Conservation (phyloP, 2,329 filamentous ascomycete species). For the Sporothrix phasma region DNA sequence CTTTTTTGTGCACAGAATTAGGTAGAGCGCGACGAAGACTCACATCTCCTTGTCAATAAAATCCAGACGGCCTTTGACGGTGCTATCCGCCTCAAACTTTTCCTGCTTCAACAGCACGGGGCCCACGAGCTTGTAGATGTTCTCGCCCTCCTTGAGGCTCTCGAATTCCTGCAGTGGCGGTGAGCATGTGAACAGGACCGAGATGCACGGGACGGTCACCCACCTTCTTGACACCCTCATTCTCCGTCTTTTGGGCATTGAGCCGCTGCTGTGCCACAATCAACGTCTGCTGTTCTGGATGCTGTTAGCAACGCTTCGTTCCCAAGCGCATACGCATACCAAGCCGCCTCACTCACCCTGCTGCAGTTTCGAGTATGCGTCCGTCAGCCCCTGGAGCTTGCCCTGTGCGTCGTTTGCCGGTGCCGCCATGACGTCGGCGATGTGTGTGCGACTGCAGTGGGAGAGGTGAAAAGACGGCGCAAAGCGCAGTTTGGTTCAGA, state of each 20-base stretch:
- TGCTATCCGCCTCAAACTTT: conserved; percentile 77
- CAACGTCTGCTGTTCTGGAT: conserved; percentile 63
- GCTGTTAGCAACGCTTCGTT: no score
- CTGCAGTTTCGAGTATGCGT: conserved; percentile 81
- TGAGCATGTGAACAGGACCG: not conserved
- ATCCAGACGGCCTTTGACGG: conserved; percentile 80
- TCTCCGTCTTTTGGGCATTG: conserved; percentile 90
- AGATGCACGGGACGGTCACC: not conserved
- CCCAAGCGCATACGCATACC: no score
- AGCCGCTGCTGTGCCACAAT: conserved; percentile 80
- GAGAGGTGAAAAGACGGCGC: not conserved
- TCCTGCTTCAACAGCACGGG: conserved; percentile 94
- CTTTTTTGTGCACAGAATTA: not conserved
- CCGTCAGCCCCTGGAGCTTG: conserved; percentile 69
- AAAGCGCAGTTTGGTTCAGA: not conserved
- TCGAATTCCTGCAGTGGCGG: conserved; percentile 63
- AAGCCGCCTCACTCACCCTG: conserved; percentile 45
- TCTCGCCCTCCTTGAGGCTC: conserved; percentile 66
- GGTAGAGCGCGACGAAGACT: not conserved
- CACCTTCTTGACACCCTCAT: conserved; percentile 75
- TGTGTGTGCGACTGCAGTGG: not conserved
- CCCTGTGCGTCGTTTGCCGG: conserved; percentile 57
- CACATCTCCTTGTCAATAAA: conserved; percentile 94
- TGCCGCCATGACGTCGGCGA: not conserved
- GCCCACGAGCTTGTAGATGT: conserved; percentile 92